These are phyloP conservation scores for Gigaspora rosea DNA, from an alignment of 192 early-diverging fungal genomes.

Conservation along the genomic window DNA sequence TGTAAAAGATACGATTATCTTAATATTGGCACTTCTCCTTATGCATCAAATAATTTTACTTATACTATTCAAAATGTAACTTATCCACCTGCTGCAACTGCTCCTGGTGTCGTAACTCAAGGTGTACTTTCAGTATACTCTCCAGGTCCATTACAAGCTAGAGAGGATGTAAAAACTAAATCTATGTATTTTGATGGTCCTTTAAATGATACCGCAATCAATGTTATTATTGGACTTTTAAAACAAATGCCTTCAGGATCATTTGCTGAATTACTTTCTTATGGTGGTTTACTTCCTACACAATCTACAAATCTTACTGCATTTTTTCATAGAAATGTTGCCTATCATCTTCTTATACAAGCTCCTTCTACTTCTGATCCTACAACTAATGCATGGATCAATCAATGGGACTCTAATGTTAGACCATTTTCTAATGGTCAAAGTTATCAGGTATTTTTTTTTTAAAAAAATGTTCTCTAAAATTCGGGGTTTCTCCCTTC, in stretches of 20 bases:
- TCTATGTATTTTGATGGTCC: conserved; percentile 16
- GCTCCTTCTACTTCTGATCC: not conserved
- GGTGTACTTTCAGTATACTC: not conserved
- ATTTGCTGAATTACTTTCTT: conserved; percentile 9
- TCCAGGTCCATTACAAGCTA: not conserved
- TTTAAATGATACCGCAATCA: not conserved
- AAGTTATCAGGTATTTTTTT: conserved; percentile 27
- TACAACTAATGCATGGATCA: conserved; percentile 5
- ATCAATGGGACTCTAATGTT: not conserved
- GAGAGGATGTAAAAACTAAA: conserved; percentile 20
- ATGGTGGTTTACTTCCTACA: conserved; percentile 14
- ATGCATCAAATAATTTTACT: not conserved
- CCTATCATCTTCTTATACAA: not conserved
- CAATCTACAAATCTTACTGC: conserved; percentile 18
- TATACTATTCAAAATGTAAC: not conserved
- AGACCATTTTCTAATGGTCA: conserved; percentile 22
- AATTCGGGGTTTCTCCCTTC: not conserved
- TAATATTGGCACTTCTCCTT: conserved; percentile 27
- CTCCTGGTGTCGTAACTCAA: not conserved
- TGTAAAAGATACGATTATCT: conserved; percentile 1
- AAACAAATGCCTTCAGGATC: not conserved
- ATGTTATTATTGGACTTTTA: not conserved
- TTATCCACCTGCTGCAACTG: not conserved
- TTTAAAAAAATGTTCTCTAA: not conserved
- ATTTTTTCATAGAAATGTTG: not conserved